Percentiles rank a stretch among this genome's conserved stretches.
phyloP scores from a whole-genome alignment of 805 yeast species.

The Metschnikowia chrysomelidarum region DNA sequence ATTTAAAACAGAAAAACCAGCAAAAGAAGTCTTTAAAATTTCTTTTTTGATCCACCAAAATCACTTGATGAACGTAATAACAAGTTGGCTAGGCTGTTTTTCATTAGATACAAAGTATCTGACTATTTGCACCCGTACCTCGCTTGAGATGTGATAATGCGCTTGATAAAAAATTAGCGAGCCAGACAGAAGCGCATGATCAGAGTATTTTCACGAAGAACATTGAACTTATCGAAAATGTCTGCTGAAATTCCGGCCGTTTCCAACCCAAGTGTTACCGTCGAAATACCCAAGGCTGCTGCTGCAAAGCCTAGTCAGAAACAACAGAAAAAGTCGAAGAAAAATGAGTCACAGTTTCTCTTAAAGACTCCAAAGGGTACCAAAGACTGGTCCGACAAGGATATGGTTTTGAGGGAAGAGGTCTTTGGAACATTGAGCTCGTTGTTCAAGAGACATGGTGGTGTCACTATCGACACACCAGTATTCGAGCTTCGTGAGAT shows the following conservation, averaged over 20 bases:
- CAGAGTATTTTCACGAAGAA: slow-evolving; percentile 17
- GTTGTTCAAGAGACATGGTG: slow-evolving; percentile 94
- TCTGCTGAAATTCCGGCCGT: slow-evolving; percentile 21
- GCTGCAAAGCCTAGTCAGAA: slow-evolving; percentile 9
- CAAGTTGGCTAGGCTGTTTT: too few species aligned
- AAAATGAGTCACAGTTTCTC: slow-evolving; percentile 57
- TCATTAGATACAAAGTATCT: too few species aligned
- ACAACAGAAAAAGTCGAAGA: slow-evolving; percentile 35
- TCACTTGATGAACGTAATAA: too few species aligned
- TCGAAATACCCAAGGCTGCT: slow-evolving; percentile 3
- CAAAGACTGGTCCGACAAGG: slow-evolving; percentile 98
- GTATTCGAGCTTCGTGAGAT: slow-evolving; percentile 96
- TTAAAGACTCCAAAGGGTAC: slow-evolving; percentile 96
- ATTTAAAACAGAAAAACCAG: too few species aligned
- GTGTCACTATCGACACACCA: slow-evolving; percentile 97
- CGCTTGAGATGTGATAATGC: too few species aligned
- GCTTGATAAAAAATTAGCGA: too few species aligned
- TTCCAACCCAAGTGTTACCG: slow-evolving; percentile 4
- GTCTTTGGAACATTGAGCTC: slow-evolving; percentile 70
- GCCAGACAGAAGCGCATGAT: slow-evolving; percentile 15
- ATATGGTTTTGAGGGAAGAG: slow-evolving; percentile 92
- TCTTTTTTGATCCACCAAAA: too few species aligned
- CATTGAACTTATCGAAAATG: slow-evolving; percentile 18
- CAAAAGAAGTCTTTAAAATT: too few species aligned
- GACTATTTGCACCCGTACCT: too few species aligned